Evolutionary conservation across 345 rosid species (phyloP), one percentile per base, ranked within the genome.

Genomic region (Gossypium stocksii): DNA sequence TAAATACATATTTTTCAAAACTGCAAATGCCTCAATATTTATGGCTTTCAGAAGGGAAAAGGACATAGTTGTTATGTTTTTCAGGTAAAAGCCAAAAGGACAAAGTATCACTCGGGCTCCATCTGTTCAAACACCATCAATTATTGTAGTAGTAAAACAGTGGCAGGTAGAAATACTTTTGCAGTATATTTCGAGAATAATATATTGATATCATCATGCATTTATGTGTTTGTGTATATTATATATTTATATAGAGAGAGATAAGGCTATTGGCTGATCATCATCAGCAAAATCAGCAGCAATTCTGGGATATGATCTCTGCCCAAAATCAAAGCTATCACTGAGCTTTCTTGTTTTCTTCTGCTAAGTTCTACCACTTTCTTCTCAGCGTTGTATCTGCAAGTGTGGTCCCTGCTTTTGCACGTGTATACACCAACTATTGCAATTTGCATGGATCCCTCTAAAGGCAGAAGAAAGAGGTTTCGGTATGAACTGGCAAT

Each of bases 101-200:
- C 84, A 78, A 69, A 15, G 71, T 44, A 52, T 77, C 74, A 19
- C 54, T 74, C 48, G 82, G 80, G 79, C 83, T 85, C 78, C 69
- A 79, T 75, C 77, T 74, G 78, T 78, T 76, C 85, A 78, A 79
- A 84, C 85, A 69, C 63, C 59, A 63, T 56, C 70, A 34, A 59
- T 19, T 48, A 72, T 34, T 43, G 27, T 43, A 44, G 43, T 41
- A 34, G 12, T 53, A 19, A 22, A 73, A 44, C 54, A 44, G 68
- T 56, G 71, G 73, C 79, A 59, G 77, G 54, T 25, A 54, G 9
- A 41, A 66, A 58, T 23, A 8, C 0, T 13, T 43, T 44, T 44
- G n/a, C n/a, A 13, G 5, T 20, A 6, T 19, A 22, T 57, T 22
- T 57, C 71, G 57, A 27, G 34, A 72, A 54, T 19, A 74, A 64